Percentiles rank a stretch among this genome's conserved stretches.
Evolutionary conservation across 305 asterid genomes (phyloP).

Genomic region (Fraxinus angustifolia): DNA sequence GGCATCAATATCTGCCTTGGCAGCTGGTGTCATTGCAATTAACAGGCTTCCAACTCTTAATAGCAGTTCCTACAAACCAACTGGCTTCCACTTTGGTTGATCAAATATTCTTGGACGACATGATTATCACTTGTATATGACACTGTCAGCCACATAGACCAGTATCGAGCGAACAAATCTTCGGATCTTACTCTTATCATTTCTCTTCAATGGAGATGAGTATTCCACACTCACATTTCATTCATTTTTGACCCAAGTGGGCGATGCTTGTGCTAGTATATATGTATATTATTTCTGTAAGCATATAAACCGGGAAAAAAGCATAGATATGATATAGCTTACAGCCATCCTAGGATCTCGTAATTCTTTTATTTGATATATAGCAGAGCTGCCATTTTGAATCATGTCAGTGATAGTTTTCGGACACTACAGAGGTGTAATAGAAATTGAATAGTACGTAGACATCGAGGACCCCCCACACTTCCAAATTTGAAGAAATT

Average conservation of each 20-base stretch:
- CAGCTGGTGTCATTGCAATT: slow-evolving; percentile 75
- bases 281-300: not conserved
- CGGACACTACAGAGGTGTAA: not conserved
- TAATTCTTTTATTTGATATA: not conserved
- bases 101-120: slow-evolving; percentile 12
- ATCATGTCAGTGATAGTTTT: not conserved
- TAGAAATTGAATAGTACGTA: not conserved
- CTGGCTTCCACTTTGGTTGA: slow-evolving; percentile 91
- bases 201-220: not conserved
- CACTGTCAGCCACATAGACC: not conserved
- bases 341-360: not conserved
- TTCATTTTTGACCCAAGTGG: not conserved
- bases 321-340: not conserved
- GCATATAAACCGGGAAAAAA: not conserved
- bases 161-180: not conserved
- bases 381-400: not conserved
- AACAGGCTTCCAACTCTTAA: slow-evolving; percentile 69
- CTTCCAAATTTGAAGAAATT: not conserved
- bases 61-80: slow-evolving; percentile 52
- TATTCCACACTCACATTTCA: not conserved
- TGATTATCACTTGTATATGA: not conserved
- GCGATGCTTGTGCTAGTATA: not conserved
- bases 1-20: slow-evolving; percentile 75
- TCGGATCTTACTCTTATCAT: not conserved
- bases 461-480: not conserved